phyloP scores from a whole-genome alignment of 495 filamentous ascomycete genomes.

The Podospora comata region DNA sequence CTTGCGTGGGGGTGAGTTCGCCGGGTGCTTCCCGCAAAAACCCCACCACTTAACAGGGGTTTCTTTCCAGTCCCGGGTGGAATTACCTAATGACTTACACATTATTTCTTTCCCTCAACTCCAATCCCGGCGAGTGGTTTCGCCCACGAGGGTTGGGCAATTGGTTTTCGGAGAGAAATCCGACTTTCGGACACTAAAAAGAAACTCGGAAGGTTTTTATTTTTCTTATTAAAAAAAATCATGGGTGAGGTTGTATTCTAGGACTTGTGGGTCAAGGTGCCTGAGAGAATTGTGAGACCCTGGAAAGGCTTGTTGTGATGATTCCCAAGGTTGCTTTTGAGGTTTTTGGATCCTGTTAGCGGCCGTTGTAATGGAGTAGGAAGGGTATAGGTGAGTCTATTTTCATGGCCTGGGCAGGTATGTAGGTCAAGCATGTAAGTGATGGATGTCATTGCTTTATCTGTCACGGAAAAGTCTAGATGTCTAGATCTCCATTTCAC shows the following conservation, averaged over 20 bases:
- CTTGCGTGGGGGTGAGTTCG: no score
- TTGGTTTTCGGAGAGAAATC: not conserved
- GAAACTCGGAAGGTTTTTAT: not conserved
- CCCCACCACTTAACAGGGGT: no score
- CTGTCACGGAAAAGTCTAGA: not conserved
- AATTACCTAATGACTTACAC: no score
- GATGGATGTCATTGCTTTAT: not conserved
- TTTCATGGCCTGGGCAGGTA: no score
- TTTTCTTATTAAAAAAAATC: not conserved
- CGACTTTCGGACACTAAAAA: not conserved
- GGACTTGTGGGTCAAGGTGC: not conserved
- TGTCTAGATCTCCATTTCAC: not conserved
- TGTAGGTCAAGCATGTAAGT: not conserved
- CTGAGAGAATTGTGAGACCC: not conserved
- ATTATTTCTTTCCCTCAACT: no score
- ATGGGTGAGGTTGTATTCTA: not conserved
- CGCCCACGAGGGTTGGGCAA: not conserved
- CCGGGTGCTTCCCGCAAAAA: no score
- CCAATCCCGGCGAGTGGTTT: no score
- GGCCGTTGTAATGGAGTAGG: no score
- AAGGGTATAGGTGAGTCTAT: no score
- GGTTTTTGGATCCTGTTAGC: no score
- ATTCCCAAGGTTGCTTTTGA: not conserved
- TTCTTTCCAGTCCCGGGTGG: no score
- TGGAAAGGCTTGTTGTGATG: not conserved